A percentile compares a stretch with the other conserved stretches of the same genome.
Evolutionary conservation across 2,329 filamentous ascomycete species (phyloP).

Genomic region (Ceratocystis destructans): DNA sequence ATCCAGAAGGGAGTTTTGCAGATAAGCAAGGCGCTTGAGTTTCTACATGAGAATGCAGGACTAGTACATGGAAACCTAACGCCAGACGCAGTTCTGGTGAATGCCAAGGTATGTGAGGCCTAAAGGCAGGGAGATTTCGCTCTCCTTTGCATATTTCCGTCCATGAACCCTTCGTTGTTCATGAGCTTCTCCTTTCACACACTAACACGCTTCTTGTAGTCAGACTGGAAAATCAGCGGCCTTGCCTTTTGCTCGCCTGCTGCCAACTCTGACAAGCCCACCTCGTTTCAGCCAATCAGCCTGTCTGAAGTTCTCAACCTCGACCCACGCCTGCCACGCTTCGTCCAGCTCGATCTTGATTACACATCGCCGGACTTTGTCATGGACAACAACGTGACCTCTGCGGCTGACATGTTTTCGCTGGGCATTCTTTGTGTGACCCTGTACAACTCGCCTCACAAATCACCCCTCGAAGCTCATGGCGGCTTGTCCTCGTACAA

Average conservation of each 20-base stretch:
- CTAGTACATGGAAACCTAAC: constrained; percentile 91
- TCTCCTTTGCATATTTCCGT: not conserved
- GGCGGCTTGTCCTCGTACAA: constrained; percentile 75
- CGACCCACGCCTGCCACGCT: constrained; percentile 66
- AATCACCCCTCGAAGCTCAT: constrained; percentile 70
- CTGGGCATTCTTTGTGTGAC: constrained; percentile 77
- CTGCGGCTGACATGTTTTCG: constrained; percentile 84
- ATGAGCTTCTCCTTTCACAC: not conserved
- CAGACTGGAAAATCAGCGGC: constrained; percentile 98
- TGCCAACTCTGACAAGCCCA: constrained; percentile 58
- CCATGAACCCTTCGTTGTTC: no score
- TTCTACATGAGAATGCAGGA: constrained; percentile 86
- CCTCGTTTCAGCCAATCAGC: constrained; percentile 65
- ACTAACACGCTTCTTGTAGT: constrained; percentile 34
- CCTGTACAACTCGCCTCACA: constrained; percentile 88
- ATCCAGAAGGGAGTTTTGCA: constrained; percentile 94
- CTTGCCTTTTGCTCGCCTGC: constrained; percentile 76
- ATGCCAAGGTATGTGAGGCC: constrained; percentile 54
- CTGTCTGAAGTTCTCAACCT: constrained; percentile 74
- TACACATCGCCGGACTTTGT: constrained; percentile 92
- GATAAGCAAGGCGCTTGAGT: constrained; percentile 85
- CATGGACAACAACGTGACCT: constrained; percentile 73
- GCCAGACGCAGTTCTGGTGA: constrained; percentile 84
- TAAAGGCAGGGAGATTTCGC: constrained; percentile 22
- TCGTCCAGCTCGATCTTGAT: constrained; percentile 81